Percentiles rank a stretch among this genome's conserved stretches.
These are phyloP conservation scores for Dendrothele bispora DNA, from an alignment of 768 basidiomycete species.

Conservation along the genomic window DNA sequence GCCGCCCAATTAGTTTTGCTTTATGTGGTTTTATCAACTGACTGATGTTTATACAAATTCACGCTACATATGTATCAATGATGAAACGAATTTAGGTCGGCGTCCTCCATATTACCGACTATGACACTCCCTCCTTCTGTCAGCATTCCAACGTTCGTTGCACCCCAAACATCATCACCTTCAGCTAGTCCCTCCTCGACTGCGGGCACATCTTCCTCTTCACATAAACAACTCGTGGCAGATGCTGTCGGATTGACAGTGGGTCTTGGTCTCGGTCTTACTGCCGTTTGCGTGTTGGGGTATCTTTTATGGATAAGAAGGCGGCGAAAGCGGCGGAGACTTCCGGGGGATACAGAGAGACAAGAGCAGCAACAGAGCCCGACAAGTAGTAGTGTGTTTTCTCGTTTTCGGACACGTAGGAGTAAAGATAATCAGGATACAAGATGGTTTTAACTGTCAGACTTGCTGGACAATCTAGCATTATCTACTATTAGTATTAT, in stretches of 20 bases:
- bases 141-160: constrained; percentile 2
- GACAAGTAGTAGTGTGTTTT: no score
- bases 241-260: constrained; percentile 35
- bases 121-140: constrained; percentile 6
- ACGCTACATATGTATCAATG: no score
- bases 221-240: constrained; percentile 15
- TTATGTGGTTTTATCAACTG: no score
- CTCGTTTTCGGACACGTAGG: constrained; percentile 4
- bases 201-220: not conserved
- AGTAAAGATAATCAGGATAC: constrained; percentile 5
- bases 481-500: no score
- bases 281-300: constrained; percentile 18
- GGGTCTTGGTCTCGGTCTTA: constrained; percentile 32
- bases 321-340: constrained; percentile 9
- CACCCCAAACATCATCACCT: not conserved
- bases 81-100: no score
- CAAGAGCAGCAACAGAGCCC: not conserved
- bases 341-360: not conserved
- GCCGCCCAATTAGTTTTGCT: not conserved
- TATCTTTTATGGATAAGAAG: constrained; percentile 28
- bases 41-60: no score
- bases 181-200: constrained; percentile 1
- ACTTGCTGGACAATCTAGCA: no score
- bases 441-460: constrained; percentile 5
- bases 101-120: constrained; percentile 3